phyloP scores from a whole-genome alignment of 192 early-diverging fungal species.

The Backusella macrospora region DNA sequence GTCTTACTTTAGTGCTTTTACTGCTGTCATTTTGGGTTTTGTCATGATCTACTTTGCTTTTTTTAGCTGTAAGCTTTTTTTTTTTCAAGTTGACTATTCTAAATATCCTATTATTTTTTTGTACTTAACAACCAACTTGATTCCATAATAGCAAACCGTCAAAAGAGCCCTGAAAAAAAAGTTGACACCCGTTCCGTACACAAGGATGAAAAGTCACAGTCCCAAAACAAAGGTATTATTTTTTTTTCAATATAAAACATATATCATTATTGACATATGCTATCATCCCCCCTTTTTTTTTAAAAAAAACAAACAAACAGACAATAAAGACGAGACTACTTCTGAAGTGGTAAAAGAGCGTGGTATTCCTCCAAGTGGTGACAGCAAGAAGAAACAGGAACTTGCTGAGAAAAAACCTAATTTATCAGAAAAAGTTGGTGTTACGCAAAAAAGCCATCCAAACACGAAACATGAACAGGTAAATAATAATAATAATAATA shows the following conservation, averaged over 20 bases:
- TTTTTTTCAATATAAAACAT: no score
- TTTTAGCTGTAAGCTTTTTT: neutral
- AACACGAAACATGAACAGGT: slow-evolving; percentile 6
- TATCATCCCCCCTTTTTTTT: neutral
- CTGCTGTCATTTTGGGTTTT: slow-evolving; percentile 8
- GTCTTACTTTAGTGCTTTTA: neutral
- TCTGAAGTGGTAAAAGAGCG: neutral
- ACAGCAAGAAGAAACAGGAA: neutral
- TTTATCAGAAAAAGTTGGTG: neutral
- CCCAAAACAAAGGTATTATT: neutral
- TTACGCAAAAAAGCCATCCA: slow-evolving; percentile 8
- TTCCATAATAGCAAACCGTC: neutral
- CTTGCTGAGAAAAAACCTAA: neutral
- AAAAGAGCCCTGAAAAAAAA: neutral
- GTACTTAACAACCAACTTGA: no score
- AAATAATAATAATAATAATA: neutral
- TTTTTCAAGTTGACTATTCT: neutral
- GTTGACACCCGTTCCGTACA: neutral
- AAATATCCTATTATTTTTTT: neutral
- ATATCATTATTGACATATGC: neutral
- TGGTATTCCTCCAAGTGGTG: neutral
- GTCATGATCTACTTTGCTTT: neutral
- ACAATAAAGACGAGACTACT: no score
- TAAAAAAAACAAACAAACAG: no score
- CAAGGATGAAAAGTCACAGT: neutral